A percentile compares a stretch with the other conserved stretches of the same genome.
phyloP scores from a whole-genome alignment of 768 basidiomycete genomes.

The Dentipellis sp. region DNA sequence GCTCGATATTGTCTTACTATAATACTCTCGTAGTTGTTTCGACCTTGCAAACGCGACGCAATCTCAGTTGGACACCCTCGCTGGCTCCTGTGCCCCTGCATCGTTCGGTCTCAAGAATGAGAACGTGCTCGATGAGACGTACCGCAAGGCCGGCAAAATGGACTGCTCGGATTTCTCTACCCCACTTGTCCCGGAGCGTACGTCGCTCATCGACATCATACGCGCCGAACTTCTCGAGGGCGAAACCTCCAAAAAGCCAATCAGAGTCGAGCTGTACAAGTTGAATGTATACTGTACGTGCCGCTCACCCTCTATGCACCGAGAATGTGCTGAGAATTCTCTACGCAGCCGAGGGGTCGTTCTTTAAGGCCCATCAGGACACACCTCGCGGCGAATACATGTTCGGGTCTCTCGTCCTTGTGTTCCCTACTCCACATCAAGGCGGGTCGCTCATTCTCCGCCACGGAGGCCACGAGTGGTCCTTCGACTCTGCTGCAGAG shows the following conservation, averaged over 20 bases:
- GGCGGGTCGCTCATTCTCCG: conserved; percentile 28
- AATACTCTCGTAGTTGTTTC: too few relatives aligned
- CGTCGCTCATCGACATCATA: neutral
- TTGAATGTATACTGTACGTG: conserved; percentile 4
- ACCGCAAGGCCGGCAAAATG: conserved; percentile 3
- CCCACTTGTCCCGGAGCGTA: conserved; percentile 1
- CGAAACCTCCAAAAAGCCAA: neutral
- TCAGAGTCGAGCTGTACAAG: conserved; percentile 1
- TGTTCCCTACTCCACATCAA: conserved; percentile 10
- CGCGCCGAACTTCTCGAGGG: conserved; percentile 4
- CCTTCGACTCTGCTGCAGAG: conserved; percentile 1
- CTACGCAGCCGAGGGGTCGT: conserved; percentile 17
- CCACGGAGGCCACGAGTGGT: conserved; percentile 21
- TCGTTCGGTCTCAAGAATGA: neutral
- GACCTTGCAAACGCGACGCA: too few relatives aligned
- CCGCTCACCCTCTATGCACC: neutral
- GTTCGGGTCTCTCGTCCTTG: conserved; percentile 14
- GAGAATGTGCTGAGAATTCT: neutral
- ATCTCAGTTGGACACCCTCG: too few relatives aligned
- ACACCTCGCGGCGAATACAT: conserved; percentile 36
- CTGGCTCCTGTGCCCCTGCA: too few relatives aligned
- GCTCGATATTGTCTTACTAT: too few relatives aligned
- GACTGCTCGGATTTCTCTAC: neutral
- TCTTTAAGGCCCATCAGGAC: conserved; percentile 38
- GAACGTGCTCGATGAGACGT: conserved; percentile 1